Evolutionary conservation across 129 eudicot species (phyloP).

Genomic region (Deinandra increscens): DNA sequence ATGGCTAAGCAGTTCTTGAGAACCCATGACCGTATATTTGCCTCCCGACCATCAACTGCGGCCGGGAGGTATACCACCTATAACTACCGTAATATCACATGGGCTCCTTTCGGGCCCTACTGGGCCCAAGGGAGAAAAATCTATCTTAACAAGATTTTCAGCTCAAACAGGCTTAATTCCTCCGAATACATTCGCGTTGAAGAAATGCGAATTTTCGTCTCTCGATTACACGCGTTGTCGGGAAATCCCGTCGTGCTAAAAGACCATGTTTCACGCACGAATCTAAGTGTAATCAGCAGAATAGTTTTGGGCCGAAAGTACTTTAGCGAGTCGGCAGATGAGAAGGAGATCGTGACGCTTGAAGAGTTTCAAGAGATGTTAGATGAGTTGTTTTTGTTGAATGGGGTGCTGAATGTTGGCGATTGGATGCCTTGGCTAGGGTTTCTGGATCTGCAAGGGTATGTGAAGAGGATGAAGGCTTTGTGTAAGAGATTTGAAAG

Average conservation of each 20-base stretch:
- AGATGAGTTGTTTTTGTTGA: conserved; percentile 42
- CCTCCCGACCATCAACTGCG: conserved; percentile 45
- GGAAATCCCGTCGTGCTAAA: conserved; percentile 28
- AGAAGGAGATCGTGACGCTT: conserved; percentile 19
- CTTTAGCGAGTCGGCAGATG: conserved; percentile 26
- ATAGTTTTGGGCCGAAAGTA: conserved; percentile 38
- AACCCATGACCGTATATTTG: conserved; percentile 42
- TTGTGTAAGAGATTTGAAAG: too few species aligned
- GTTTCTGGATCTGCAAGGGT: conserved; percentile 54
- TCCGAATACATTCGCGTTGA: conserved; percentile 35
- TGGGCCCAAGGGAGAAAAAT: conserved; percentile 49
- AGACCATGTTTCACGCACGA: conserved; percentile 24
- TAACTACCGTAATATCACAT: conserved; percentile 32
- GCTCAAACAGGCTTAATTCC: conserved; percentile 29
- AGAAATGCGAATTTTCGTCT: conserved; percentile 27
- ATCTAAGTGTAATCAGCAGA: too few species aligned
- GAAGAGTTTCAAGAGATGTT: conserved; percentile 47
- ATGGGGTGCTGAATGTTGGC: conserved; percentile 43
- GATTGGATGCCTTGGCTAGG: conserved; percentile 56
- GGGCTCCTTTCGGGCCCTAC: conserved; percentile 51
- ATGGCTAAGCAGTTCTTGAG: conserved; percentile 48
- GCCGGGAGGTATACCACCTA: conserved; percentile 51
- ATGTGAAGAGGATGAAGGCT: too few species aligned
- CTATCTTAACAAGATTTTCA: conserved; percentile 41
- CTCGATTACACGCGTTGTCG: conserved; percentile 18